These are phyloP conservation scores for Acanthamoeba royreba DNA, from an alignment of 208 protist genomes.

Conservation along the genomic window DNA sequence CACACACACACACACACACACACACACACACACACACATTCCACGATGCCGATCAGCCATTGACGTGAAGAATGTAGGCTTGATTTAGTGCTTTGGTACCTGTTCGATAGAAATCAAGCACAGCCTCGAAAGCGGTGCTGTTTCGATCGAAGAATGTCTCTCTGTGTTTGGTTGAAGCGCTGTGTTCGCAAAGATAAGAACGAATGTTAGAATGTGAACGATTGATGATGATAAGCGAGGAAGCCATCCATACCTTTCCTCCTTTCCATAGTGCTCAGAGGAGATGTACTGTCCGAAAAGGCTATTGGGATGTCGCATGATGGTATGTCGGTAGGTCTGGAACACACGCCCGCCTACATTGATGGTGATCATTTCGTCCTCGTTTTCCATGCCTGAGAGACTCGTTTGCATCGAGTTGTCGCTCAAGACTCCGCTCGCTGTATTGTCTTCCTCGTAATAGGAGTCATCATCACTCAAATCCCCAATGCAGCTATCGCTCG, in stretches of 20 bases:
- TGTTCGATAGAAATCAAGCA: not conserved
- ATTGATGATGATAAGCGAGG: not conserved
- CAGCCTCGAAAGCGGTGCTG: not conserved
- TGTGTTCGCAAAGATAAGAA: not conserved
- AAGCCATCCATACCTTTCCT: not conserved
- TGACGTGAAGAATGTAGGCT: not conserved
- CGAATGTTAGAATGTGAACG: not conserved
- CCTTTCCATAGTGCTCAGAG: not conserved
- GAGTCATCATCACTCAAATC: no score
- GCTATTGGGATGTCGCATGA: not conserved
- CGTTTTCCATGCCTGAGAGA: not conserved
- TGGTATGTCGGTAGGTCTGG: not conserved
- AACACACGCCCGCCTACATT: not conserved
- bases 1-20: no score
- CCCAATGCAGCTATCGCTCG: no score
- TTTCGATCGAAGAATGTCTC: not conserved
- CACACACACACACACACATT: not conserved
- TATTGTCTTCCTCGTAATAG: no score
- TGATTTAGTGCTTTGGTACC: not conserved
- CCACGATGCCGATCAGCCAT: not conserved
- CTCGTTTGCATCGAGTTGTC: not conserved
- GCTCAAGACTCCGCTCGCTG: not conserved
- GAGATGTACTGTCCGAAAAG: not conserved
- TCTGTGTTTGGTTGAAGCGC: not conserved
- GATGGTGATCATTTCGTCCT: not conserved